Percentiles rank a stretch among this genome's conserved stretches.
Conservation (phyloP, 2,329 filamentous ascomycete genomes). For the Ilyonectria mors-panacis region DNA sequence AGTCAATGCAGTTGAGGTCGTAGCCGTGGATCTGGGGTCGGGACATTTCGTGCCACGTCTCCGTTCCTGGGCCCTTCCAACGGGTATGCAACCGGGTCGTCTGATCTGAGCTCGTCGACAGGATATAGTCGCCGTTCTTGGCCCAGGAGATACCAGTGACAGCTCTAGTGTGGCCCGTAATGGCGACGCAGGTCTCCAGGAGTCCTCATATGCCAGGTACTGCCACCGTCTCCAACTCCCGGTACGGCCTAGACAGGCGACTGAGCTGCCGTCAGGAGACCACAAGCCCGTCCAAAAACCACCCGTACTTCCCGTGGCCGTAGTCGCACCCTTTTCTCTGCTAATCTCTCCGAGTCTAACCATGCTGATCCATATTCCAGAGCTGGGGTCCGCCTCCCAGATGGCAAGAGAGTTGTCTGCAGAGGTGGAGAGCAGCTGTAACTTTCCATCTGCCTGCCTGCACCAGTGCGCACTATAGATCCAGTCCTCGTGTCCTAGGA, state of each 20-base stretch:
- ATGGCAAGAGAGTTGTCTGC: slow-evolving; percentile 96
- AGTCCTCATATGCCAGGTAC: slow-evolving; percentile 70
- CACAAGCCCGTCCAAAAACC: slow-evolving; percentile 98
- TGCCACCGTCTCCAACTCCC: slow-evolving; percentile 95
- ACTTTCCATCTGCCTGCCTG: slow-evolving; percentile 63
- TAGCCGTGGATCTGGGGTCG: slow-evolving; percentile 98
- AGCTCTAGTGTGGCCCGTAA: slow-evolving; percentile 87
- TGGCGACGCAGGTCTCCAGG: slow-evolving; percentile 82
- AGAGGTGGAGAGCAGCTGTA: slow-evolving; percentile 88
- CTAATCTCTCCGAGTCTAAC: slow-evolving; percentile 94
- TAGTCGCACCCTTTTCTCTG: slow-evolving; percentile 94
- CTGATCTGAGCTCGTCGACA: slow-evolving; percentile 93
- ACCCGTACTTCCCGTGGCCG: slow-evolving; percentile 94
- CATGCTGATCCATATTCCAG: slow-evolving; percentile 91
- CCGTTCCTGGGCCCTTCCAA: slow-evolving; percentile 71
- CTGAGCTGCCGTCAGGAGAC: slow-evolving; percentile 81
- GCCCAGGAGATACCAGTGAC: slow-evolving; percentile 91
- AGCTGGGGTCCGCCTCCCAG: slow-evolving; percentile 87
- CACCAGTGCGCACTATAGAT: slow-evolving; percentile 91
- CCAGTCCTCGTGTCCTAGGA: slow-evolving; percentile 98
- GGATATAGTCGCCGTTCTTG: slow-evolving; percentile 82
- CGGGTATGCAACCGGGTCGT: slow-evolving; percentile 89
- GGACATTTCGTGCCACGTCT: slow-evolving; percentile 95
- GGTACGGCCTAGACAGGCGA: slow-evolving; percentile 89
- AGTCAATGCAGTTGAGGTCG: slow-evolving; percentile 94